Percentiles rank a stretch among this genome's conserved stretches.
These are phyloP conservation scores for Rasamsonia emersonii DNA, from an alignment of 2,329 filamentous ascomycete genomes.

Conservation along the genomic window DNA sequence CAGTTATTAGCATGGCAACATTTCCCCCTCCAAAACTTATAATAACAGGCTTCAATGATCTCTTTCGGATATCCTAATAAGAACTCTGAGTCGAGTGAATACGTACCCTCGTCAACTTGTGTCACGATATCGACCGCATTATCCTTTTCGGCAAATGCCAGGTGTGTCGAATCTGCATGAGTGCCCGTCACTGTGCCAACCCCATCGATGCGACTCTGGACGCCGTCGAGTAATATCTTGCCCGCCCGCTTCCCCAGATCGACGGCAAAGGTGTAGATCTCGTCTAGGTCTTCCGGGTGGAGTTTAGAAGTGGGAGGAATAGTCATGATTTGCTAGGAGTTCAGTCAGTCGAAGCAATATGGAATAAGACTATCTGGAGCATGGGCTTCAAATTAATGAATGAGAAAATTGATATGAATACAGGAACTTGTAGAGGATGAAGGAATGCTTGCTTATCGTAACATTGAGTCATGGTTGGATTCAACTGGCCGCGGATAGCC, in stretches of 20 bases:
- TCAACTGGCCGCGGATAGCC: no score
- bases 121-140: conserved; percentile 71
- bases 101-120: conserved; percentile 61
- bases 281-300: conserved; percentile 36
- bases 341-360: no score
- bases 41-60: neutral
- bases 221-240: conserved; percentile 55
- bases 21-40: conserved; percentile 1
- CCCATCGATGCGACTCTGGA: conserved; percentile 46
- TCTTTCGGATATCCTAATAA: neutral
- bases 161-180: conserved; percentile 16
- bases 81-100: neutral
- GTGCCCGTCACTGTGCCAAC: neutral
- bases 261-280: conserved; percentile 62
- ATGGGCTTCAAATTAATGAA: no score
- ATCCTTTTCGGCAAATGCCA: conserved; percentile 56
- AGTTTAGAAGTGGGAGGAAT: no score
- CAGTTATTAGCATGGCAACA: conserved; percentile 3
- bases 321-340: no score
- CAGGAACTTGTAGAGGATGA: no score
- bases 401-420: no score
- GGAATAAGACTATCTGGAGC: no score
- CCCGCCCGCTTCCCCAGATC: conserved; percentile 64
- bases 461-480: no score
- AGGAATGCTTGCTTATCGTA: no score